Conservation (phyloP, 2,329 filamentous ascomycete species). For the Cyclaneusma minus region DNA sequence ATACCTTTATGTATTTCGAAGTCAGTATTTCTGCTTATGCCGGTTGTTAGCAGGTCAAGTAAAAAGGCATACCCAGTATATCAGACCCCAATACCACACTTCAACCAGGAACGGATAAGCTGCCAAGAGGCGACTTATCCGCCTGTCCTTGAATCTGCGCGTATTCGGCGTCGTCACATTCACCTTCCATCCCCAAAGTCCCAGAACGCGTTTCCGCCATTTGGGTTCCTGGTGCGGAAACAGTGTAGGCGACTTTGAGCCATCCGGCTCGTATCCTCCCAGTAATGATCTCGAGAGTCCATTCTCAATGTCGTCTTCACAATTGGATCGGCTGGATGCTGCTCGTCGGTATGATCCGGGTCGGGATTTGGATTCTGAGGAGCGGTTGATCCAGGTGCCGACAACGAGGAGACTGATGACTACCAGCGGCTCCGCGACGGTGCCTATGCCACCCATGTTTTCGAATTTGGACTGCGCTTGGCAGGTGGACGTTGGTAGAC, state of each 20-base stretch:
- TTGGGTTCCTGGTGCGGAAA: slow-evolving; percentile 23
- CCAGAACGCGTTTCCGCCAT: slow-evolving; percentile 34
- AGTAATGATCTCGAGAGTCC: slow-evolving; percentile 1
- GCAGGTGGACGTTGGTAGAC: too few species aligned
- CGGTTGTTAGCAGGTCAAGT: background rate
- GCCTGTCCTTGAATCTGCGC: slow-evolving; percentile 37
- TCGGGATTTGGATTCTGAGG: slow-evolving; percentile 21
- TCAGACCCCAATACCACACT: slow-evolving; percentile 62
- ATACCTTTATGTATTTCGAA: slow-evolving; percentile 37
- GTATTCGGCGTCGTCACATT: slow-evolving; percentile 46
- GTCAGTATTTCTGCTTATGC: background rate
- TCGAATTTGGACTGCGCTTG: too few species aligned
- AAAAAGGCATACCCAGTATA: slow-evolving; percentile 50
- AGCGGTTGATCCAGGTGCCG: slow-evolving; percentile 46
- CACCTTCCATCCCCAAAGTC: slow-evolving; percentile 27
- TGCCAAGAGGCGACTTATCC: slow-evolving; percentile 46
- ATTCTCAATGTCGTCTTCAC: slow-evolving; percentile 3
- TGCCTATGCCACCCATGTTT: slow-evolving; percentile 28
- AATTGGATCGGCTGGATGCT: slow-evolving; percentile 4
- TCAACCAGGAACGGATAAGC: slow-evolving; percentile 60
- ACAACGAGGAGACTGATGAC: slow-evolving; percentile 43
- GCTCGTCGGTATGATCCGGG: slow-evolving; percentile 12
- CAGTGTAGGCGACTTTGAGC: slow-evolving; percentile 21
- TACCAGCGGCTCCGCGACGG: slow-evolving; percentile 43
- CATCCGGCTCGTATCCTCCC: too few species aligned